A percentile compares a stretch with the other conserved stretches of the same genome.
Conservation (phyloP, 1,284 basidiomycete species). For the Leucoagaricus sp. region DNA sequence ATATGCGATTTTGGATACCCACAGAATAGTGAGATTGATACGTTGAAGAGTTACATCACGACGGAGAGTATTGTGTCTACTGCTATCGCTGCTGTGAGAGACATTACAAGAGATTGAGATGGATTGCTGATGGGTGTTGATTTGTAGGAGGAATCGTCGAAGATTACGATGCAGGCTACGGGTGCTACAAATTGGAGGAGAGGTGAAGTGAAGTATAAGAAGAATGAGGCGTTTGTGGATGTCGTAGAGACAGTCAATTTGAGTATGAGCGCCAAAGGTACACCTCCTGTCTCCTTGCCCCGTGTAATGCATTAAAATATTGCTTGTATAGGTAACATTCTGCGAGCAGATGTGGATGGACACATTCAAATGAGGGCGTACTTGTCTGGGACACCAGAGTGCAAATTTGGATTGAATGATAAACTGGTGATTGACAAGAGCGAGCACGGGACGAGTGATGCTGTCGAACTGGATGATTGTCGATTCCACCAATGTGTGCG, state of each 20-base stretch:
- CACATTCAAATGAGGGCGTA: slow-evolving; percentile 99
- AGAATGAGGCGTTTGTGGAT: slow-evolving; percentile 98
- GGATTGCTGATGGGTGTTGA: background rate
- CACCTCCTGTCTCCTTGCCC: slow-evolving; percentile 19
- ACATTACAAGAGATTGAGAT: background rate
- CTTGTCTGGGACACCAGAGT: slow-evolving; percentile 93
- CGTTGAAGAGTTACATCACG: slow-evolving; percentile 97
- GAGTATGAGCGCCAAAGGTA: slow-evolving; percentile 95
- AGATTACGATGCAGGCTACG: slow-evolving; percentile 95
- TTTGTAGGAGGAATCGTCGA: slow-evolving; percentile 88
- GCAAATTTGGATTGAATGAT: slow-evolving; percentile 98
- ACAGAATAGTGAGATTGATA: slow-evolving; percentile 99
- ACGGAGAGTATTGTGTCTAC: slow-evolving; percentile 94
- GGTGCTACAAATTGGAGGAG: slow-evolving; percentile 94
- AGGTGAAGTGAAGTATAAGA: slow-evolving; percentile 95
- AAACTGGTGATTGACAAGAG: slow-evolving; percentile 95
- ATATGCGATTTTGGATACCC: slow-evolving; percentile 99
- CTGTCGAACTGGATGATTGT: slow-evolving; percentile 96
- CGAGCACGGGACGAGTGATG: slow-evolving; percentile 68
- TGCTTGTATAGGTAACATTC: slow-evolving; percentile 66
- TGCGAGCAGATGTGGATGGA: slow-evolving; percentile 98
- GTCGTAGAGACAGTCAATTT: slow-evolving; percentile 97
- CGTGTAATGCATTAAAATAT: background rate
- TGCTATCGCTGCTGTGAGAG: slow-evolving; percentile 74
- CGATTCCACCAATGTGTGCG: slow-evolving; percentile 99